Conservation (phyloP, 2,329 filamentous ascomycete species). For the Sarocladium strictum region DNA sequence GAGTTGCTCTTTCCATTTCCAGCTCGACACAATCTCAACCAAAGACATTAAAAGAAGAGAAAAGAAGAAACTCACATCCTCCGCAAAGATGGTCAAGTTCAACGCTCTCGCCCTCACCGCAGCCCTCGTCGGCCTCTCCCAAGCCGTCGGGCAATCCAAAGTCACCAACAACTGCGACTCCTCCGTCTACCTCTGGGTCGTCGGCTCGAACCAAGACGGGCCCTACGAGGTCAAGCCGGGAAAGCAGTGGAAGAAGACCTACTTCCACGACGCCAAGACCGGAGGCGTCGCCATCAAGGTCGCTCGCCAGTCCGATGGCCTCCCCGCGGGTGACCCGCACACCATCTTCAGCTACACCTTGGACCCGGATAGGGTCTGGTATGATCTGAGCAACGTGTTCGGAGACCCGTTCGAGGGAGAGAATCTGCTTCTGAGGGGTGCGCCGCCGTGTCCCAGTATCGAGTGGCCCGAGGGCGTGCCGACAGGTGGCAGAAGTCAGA, state of each 20-base stretch:
- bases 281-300: slow-evolving; percentile 37
- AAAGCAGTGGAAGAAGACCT: not conserved
- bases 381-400: slow-evolving; percentile 34
- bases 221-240: not conserved
- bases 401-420: slow-evolving; percentile 30
- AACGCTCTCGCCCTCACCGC: slow-evolving; percentile 5
- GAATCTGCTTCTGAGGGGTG: slow-evolving; percentile 25
- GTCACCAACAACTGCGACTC: slow-evolving; percentile 7
- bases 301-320: slow-evolving; percentile 38
- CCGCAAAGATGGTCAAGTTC: slow-evolving; percentile 4
- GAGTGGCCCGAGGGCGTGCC: slow-evolving; percentile 28
- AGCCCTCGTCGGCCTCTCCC: slow-evolving; percentile 4
- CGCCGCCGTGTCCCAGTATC: slow-evolving; percentile 27
- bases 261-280: slow-evolving; percentile 24
- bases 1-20: not conserved
- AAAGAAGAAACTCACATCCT: not conserved
- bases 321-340: slow-evolving; percentile 34
- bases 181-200: slow-evolving; percentile 8
- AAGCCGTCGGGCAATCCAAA: not conserved
- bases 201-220: not conserved
- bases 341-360: slow-evolving; percentile 34
- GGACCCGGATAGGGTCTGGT: slow-evolving; percentile 27
- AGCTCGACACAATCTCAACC: not conserved
- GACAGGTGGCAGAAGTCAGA: slow-evolving; percentile 22
- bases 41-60: not conserved